Evolutionary conservation across 2,329 filamentous ascomycete genomes (phyloP).

Genomic region (Apiospora saccharicola): DNA sequence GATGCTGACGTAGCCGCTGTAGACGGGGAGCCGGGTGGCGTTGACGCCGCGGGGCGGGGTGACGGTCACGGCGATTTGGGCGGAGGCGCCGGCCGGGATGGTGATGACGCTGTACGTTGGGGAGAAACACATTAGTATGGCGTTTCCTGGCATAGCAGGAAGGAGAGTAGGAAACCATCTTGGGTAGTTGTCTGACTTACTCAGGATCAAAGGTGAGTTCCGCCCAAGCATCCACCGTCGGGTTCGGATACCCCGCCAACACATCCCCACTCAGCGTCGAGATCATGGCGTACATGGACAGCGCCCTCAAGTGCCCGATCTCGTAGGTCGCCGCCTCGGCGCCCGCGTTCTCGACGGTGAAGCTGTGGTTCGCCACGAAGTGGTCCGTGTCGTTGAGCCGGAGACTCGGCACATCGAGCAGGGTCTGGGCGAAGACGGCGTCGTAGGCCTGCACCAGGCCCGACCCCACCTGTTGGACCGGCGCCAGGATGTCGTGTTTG

Average conservation of each 20-base stretch:
- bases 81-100: constrained; percentile 38
- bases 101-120: constrained; percentile 32
- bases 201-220: constrained; percentile 27
- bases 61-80: constrained; percentile 39
- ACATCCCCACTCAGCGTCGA: not conserved
- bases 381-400: constrained; percentile 52
- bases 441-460: constrained; percentile 49
- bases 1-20: constrained; percentile 49
- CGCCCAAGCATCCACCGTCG: constrained; percentile 28
- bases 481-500: constrained; percentile 32
- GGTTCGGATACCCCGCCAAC: constrained; percentile 25
- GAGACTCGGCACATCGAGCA: constrained; percentile 45
- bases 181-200: not conserved
- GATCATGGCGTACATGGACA: constrained; percentile 44
- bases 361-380: constrained; percentile 42
- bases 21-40: constrained; percentile 46
- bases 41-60: constrained; percentile 40
- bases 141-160: not conserved
- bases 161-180: not conserved
- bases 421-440: constrained; percentile 43
- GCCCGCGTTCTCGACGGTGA: constrained; percentile 48
- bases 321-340: constrained; percentile 42
- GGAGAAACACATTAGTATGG: not conserved
- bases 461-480: constrained; percentile 49
- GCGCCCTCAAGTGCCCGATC: constrained; percentile 39